Evolutionary conservation across 768 basidiomycete species (phyloP), one percentile per base, ranked within the genome.

Genomic region (Crassisporium funariophilum): DNA sequence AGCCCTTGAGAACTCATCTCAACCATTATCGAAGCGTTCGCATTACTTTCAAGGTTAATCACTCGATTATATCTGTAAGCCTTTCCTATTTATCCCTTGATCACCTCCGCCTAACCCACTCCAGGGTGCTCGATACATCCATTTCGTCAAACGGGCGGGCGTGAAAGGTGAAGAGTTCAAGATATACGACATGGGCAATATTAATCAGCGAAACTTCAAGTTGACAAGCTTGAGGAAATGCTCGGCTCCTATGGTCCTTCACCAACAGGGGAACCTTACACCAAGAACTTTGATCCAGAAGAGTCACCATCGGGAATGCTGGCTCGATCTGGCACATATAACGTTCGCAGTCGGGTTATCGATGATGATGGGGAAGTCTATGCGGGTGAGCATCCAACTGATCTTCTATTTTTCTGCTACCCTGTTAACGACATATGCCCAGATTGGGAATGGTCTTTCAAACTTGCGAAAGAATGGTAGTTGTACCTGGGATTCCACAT

Each of bases 141-240:
- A 98, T 68, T 76, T 90, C 23, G 94, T 92, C 50, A 95, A 94
- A 69, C 81, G 87, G 4, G 68, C 81, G 3, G 85, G 88, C 6
- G 23, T 95, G 24, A 84, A 72, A 67, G 88, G 94, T 91, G 54
- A 21, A 55, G n/a, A n/a, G n/a, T n/a, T n/a, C n/a, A n/a, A n/a
- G n/a, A n/a, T n/a, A n/a, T n/a, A n/a, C n/a, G n/a, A n/a, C n/a
- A n/a, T n/a, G n/a, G n/a, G n/a, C n/a, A n/a, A n/a, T n/a, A n/a
- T n/a, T n/a, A n/a, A n/a, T n/a, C n/a, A n/a, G n/a, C n/a, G n/a
- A n/a, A n/a, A n/a, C n/a, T n/a, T n/a, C n/a, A 60, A 94, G 94
- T 95, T 58, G 95, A 95, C 68, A 95, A 88, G 66, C 64, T 91
- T 58, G 92, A 95, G 62, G 80, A 88, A 57, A 98, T 98, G 95